Conservation (phyloP, 768 basidiomycete species). For the Suillus bovinus region DNA sequence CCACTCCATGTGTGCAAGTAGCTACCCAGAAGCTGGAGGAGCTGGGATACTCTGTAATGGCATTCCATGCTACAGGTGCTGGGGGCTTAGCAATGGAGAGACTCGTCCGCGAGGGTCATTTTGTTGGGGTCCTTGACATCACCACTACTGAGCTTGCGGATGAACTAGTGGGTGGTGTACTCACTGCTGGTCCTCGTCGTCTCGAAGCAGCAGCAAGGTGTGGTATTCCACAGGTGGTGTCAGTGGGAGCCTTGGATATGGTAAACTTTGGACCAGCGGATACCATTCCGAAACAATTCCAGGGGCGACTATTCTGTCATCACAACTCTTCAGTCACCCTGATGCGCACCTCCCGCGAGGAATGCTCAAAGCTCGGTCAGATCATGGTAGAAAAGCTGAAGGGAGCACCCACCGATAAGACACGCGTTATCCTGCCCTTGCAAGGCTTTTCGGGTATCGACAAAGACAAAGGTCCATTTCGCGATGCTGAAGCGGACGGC, state of each 20-base stretch:
- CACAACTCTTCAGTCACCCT: constrained; percentile 32
- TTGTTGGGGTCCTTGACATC: constrained; percentile 30
- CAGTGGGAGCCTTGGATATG: constrained; percentile 33
- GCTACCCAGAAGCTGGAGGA: constrained; percentile 24
- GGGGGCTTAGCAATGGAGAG: constrained; percentile 33
- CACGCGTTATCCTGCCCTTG: constrained; percentile 26
- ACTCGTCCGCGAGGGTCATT: constrained; percentile 24
- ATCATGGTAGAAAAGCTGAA: constrained; percentile 23
- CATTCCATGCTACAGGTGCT: constrained; percentile 29
- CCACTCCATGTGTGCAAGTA: constrained; percentile 21
- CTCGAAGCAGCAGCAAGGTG: constrained; percentile 26
- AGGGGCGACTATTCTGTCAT: constrained; percentile 16
- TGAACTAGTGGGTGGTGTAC: constrained; percentile 31
- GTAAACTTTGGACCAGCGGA: constrained; percentile 33
- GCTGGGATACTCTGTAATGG: constrained; percentile 25
- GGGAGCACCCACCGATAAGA: constrained; percentile 16
- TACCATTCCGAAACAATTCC: constrained; percentile 25
- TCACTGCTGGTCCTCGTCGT: constrained; percentile 27
- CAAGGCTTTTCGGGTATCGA: constrained; percentile 29
- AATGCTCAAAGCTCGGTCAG: constrained; percentile 24
- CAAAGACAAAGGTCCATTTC: constrained; percentile 23
- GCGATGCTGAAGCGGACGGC: constrained; percentile 25
- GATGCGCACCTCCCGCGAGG: constrained; percentile 31
- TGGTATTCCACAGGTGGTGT: constrained; percentile 30
- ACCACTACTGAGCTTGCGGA: constrained; percentile 37